Base-by-base conservation (phyloP, 2,329 filamentous ascomycete species). In the Calonectria montana region DNA sequence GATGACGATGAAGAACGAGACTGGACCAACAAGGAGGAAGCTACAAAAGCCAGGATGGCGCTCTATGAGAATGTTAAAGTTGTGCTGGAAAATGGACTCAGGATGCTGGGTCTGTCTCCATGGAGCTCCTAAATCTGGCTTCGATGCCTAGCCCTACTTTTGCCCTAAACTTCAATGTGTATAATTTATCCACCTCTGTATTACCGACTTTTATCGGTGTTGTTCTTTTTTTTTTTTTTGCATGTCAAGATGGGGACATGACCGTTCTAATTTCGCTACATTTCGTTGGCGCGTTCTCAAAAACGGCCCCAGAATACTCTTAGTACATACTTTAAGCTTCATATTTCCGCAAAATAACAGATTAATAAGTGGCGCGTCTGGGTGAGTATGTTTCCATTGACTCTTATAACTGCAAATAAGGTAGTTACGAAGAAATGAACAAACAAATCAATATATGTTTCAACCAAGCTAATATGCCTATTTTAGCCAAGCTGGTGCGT, bases 11-110 rank as follows among this genome's bases (percentile, higher is more conserved):
- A 86, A 1, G 75, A 75, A 16, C 50, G 75, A n/a, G 78, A 79
- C 7, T 79, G 77, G 78, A n/a, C 61, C 0, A 77, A 18, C 0
- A 67, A 65, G 0, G 91, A 90, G 3, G 88, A 89, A 43, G 83
- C 87, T 45, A 84, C 86, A 13, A 87, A 94, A 82, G 86, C 88
- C 74, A 87, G 89, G 74, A 86, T 88, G 70, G 88, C 88, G 8
- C 86, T 93, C 2, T 90, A 89, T 27, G 90, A 93, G 81, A 77
- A 75, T 29, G 64, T 74, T 1, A 73, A 75, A 1, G 78, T 80
- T 45, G 79, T 81, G 1, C 69, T 81, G n/a, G 77, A 78, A 67
- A 81, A 80, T 53, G 79, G 65, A 0, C n/a, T 81, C 18, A 82
- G 83, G 43, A 81, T 85, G 74, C 82, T 91, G 74, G 88, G 79